Conservation (phyloP, 768 basidiomycete genomes). For the Pisolithus sp. region DNA sequence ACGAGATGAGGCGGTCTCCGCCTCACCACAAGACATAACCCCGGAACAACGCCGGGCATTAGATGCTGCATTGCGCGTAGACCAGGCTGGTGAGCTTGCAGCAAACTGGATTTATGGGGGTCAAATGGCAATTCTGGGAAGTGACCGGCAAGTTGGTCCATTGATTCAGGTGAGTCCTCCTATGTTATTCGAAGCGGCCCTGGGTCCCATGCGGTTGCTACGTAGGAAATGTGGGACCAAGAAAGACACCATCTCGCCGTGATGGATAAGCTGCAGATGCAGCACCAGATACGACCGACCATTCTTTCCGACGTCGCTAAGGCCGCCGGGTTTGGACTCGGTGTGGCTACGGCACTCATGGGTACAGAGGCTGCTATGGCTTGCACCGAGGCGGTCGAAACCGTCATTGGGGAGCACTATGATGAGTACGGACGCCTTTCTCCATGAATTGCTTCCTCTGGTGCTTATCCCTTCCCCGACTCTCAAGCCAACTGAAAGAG, state of each 20-base stretch:
- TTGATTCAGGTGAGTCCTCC: constrained; percentile 63
- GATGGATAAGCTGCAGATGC: constrained; percentile 77
- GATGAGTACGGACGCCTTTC: constrained; percentile 69
- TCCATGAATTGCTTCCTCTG: background rate
- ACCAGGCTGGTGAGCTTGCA: constrained; percentile 93
- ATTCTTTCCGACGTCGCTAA: constrained; percentile 80
- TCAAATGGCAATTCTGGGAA: constrained; percentile 68
- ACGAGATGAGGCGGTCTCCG: constrained; percentile 36
- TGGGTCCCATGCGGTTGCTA: constrained; percentile 2
- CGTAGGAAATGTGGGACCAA: constrained; percentile 96
- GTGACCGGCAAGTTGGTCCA: constrained; percentile 47
- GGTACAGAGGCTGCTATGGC: constrained; percentile 96
- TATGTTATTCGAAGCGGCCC: background rate
- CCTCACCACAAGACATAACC: constrained; percentile 53
- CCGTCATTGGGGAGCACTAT: constrained; percentile 96
- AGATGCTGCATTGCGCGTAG: constrained; percentile 75
- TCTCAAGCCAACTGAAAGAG: constrained; percentile 70
- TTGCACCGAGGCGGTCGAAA: constrained; percentile 96
- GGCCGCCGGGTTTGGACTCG: constrained; percentile 80
- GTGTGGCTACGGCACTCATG: constrained; percentile 78
- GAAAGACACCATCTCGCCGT: constrained; percentile 87
- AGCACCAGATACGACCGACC: constrained; percentile 83
- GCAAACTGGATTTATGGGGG: constrained; percentile 96
- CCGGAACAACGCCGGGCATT: constrained; percentile 42
- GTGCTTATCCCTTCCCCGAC: constrained; percentile 4